Base-by-base conservation (phyloP, 1,284 basidiomycete genomes). In the Pterulicium gracile region DNA sequence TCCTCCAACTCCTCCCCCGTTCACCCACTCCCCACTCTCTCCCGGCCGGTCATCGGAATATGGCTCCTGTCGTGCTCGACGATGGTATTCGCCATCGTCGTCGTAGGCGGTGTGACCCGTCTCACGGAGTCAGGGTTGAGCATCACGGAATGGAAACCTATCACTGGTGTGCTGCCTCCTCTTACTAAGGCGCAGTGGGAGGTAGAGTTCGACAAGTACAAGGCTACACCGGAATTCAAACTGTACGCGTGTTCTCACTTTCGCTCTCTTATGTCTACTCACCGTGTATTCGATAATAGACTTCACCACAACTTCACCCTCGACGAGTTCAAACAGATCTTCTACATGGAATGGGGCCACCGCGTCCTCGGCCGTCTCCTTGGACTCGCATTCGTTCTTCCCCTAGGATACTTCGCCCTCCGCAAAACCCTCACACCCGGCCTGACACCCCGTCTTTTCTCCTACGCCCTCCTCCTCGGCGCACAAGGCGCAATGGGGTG, bases 341-440 rank as follows among this genome's bases (percentile, higher is more conserved):
- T 94, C 67, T 88, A 87, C 69, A 96, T 95, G 96, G 96, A 99
- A 75, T 98, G 94, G 92, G 79, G 81, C 2, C 96, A 99, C 64
- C 88, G 96, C 36, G 72, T 97, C 45, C 80, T 98, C 43, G 96
- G 96, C 14, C 86, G 96, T 47, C 63, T 94, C 50, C 87, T 98
- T 51, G 96, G 96, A 23, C 50, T 81, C 46, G 76, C 75, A 39
- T 94, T 94, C 61, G 75, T 93, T 55, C 66, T 81, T 45, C 86
- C 94, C 34, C 68, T 92, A 48, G 67, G 77, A 47, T 89, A 94
- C 71, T 94, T 94, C 64, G 69, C 76, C 47, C 50, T 77, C 41
- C 76, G 80, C 44, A 81, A 78, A 58, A 73, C 77, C 52, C 79
- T 94, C 21, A 71, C 86, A 10, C 66, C 69, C 3, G 62, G 73